Evolutionary conservation across 345 rosid species (phyloP).

Genomic region (Trapa incisa): DNA sequence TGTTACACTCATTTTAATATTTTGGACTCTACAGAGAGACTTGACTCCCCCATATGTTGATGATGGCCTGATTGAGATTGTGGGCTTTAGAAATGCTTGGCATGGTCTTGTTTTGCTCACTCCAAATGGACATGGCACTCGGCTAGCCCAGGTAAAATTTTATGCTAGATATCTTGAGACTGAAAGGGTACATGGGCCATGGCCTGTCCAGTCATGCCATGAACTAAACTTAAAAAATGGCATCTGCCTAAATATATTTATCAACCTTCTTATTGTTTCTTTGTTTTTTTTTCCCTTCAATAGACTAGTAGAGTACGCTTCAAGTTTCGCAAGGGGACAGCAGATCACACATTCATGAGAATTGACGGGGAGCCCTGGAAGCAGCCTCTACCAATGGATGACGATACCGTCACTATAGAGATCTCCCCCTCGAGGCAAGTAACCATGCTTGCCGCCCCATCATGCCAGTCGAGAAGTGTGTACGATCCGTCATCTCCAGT

Average conservation of each 20-base stretch:
- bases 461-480: constrained; percentile 33
- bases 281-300: not conserved
- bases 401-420: constrained; percentile 47
- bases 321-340: constrained; percentile 48
- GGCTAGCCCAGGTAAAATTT: constrained; percentile 35
- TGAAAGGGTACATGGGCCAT: not conserved
- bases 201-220: too few species aligned
- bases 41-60: constrained; percentile 35
- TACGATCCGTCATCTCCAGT: constrained; percentile 26
- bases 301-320: constrained; percentile 50
- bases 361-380: constrained; percentile 78
- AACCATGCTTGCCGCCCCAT: constrained; percentile 46
- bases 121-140: constrained; percentile 38
- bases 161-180: not conserved
- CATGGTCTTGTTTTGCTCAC: constrained; percentile 33
- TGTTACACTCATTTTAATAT: not conserved
- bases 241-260: not conserved
- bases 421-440: constrained; percentile 52
- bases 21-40: constrained; percentile 18
- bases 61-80: constrained; percentile 35
- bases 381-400: constrained; percentile 54
- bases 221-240: too few species aligned
- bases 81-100: constrained; percentile 41
- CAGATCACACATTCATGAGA: constrained; percentile 53
- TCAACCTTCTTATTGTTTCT: not conserved